Evolutionary conservation across 2,329 filamentous ascomycete species (phyloP).

Genomic region (Fusarium verticillioides): DNA sequence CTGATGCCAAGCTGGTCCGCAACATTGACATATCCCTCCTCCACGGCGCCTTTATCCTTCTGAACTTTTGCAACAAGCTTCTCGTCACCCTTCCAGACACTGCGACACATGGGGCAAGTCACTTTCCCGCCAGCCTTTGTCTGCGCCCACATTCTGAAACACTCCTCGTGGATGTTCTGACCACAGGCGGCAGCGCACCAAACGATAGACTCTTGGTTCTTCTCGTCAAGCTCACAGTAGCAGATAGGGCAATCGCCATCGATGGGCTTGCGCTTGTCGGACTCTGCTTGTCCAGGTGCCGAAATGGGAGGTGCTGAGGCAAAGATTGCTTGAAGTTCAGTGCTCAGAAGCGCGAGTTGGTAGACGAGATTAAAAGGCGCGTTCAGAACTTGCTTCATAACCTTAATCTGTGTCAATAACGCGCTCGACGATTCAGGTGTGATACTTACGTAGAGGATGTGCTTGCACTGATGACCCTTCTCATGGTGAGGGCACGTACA

Average conservation of each 20-base stretch:
- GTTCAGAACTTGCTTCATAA: slow-evolving; percentile 69
- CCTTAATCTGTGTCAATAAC: slow-evolving; percentile 47
- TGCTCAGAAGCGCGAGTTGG: slow-evolving; percentile 68
- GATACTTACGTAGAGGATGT: slow-evolving; percentile 65
- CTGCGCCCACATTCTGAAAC: slow-evolving; percentile 65
- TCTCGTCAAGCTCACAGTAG: slow-evolving; percentile 58
- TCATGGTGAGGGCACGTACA: slow-evolving; percentile 67
- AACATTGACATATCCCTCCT: slow-evolving; percentile 71
- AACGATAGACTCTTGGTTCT: slow-evolving; percentile 54
- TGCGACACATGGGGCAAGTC: slow-evolving; percentile 72
- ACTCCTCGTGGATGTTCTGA: slow-evolving; percentile 65
- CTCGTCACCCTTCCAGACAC: slow-evolving; percentile 62
- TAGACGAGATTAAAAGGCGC: slow-evolving; percentile 67
- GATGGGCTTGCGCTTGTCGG: slow-evolving; percentile 58
- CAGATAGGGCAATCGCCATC: slow-evolving; percentile 70
- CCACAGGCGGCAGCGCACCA: slow-evolving; percentile 64
- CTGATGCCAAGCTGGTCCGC: slow-evolving; percentile 69
- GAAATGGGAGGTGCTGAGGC: slow-evolving; percentile 63
- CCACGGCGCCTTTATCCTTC: slow-evolving; percentile 55
- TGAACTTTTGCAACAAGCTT: slow-evolving; percentile 56
- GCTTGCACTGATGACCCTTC: slow-evolving; percentile 71
- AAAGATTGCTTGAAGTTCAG: slow-evolving; percentile 70
- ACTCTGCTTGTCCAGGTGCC: slow-evolving; percentile 42
- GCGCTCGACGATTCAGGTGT: fast-evolving
- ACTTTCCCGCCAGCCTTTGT: slow-evolving; percentile 55